phyloP scores from a whole-genome alignment of 163 green algal species.

The Chloroidium sp. region DNA sequence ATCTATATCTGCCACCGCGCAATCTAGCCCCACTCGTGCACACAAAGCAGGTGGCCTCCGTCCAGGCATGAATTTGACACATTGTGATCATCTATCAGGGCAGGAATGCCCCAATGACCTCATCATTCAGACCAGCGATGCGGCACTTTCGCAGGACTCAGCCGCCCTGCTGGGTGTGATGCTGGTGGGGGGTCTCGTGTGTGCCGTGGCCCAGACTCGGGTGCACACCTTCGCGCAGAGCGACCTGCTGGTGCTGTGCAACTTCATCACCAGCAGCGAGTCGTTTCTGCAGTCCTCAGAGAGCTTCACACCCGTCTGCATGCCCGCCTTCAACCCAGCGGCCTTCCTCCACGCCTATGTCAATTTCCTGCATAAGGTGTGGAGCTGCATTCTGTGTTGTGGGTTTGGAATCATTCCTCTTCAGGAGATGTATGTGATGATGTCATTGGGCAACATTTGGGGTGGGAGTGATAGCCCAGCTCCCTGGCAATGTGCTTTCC shows the following conservation, averaged over 20 bases:
- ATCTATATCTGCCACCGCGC: too few species aligned
- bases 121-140: too few species aligned
- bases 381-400: not conserved
- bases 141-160: conserved; percentile 17
- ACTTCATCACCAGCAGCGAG: conserved; percentile 50
- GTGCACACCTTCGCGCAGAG: conserved; percentile 35
- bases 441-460: not conserved
- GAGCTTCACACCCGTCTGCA: conserved; percentile 64
- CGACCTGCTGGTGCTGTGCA: conserved; percentile 61
- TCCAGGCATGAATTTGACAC: too few species aligned
- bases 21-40: too few species aligned
- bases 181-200: conserved; percentile 23
- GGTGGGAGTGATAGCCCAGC: not conserved
- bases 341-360: conserved; percentile 71
- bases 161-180: conserved; percentile 44
- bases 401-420: not conserved
- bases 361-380: conserved; percentile 31
- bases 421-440: not conserved
- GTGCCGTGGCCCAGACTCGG: conserved; percentile 24
- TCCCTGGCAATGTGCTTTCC: not conserved
- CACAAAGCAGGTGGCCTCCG: too few species aligned
- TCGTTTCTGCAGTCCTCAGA: conserved; percentile 43
- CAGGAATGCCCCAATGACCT: too few species aligned
- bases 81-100: too few species aligned
- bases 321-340: conserved; percentile 53